These are phyloP conservation scores for Penicillium sp. DNA, from an alignment of 2,329 filamentous ascomycete species.

Conservation along the genomic window DNA sequence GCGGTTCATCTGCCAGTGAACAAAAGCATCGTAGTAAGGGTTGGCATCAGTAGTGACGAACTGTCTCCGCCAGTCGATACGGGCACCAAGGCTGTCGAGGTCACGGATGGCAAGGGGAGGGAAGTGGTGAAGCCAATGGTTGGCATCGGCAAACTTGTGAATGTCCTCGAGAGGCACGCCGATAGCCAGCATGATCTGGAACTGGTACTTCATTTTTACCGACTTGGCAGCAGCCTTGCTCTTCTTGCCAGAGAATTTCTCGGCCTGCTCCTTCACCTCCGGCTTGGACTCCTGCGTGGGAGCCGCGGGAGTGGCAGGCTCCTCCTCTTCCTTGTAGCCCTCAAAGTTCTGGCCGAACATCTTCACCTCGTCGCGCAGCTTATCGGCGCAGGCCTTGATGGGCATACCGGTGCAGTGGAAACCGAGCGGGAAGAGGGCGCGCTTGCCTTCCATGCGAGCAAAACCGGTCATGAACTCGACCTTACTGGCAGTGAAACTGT, in stretches of 20 bases:
- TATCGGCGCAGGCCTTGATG: slow-evolving; percentile 96
- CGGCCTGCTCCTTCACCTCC: slow-evolving; percentile 70
- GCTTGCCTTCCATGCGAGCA: slow-evolving; percentile 84
- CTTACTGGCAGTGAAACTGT: slow-evolving; percentile 88
- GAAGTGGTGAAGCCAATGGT: slow-evolving; percentile 89
- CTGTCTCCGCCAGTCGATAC: slow-evolving; percentile 88
- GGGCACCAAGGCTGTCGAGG: slow-evolving; percentile 74
- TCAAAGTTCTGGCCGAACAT: slow-evolving; percentile 85
- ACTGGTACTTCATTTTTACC: slow-evolving; percentile 91
- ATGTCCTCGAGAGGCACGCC: slow-evolving; percentile 86
- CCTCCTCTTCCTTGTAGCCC: slow-evolving; percentile 62
- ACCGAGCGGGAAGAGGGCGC: slow-evolving; percentile 80
- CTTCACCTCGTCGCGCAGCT: slow-evolving; percentile 82
- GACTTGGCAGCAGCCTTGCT: slow-evolving; percentile 86
- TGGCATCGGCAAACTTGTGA: slow-evolving; percentile 85
- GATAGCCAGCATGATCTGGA: slow-evolving; percentile 88
- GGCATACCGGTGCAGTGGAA: slow-evolving; percentile 98
- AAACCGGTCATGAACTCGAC: slow-evolving; percentile 88
- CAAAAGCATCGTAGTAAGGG: slow-evolving; percentile 92
- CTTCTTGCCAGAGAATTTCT: slow-evolving; percentile 90
- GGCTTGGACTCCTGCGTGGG: slow-evolving; percentile 56
- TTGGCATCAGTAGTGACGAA: slow-evolving; percentile 96
- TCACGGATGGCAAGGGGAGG: slow-evolving; percentile 73
- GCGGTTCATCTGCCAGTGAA: slow-evolving; percentile 95
- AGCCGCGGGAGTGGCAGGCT: slow-evolving; percentile 45